These are phyloP conservation scores for Verruconis gallopava DNA, from an alignment of 2,329 filamentous ascomycete genomes.

Conservation along the genomic window DNA sequence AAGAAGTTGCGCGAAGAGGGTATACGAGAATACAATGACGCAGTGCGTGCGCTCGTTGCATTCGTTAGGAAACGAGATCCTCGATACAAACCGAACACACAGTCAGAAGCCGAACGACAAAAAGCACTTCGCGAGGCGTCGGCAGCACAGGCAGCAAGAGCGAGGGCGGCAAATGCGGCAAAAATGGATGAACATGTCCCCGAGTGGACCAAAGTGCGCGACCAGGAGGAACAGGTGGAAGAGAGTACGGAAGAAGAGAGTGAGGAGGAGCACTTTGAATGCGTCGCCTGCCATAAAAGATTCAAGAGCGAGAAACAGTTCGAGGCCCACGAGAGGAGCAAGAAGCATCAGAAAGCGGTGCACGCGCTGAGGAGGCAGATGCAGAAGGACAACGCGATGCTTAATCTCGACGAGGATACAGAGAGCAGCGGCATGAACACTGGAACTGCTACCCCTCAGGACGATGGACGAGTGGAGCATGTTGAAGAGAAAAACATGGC, in stretches of 20 bases:
- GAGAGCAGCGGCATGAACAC: slow-evolving; percentile 21
- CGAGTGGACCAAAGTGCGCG: slow-evolving; percentile 56
- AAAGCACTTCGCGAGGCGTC: slow-evolving; percentile 64
- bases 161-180: slow-evolving; percentile 67
- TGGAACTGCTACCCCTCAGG: slow-evolving; percentile 20
- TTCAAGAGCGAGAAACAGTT: slow-evolving; percentile 91
- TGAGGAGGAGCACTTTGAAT: slow-evolving; percentile 44
- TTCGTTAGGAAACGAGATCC: slow-evolving; percentile 90
- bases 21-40: slow-evolving; percentile 81
- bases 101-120: slow-evolving; percentile 70
- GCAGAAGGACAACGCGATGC: slow-evolving; percentile 59
- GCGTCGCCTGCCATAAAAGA: slow-evolving; percentile 48
- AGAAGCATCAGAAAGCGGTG: slow-evolving; percentile 83
- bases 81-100: slow-evolving; percentile 62
- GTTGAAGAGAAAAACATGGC: slow-evolving; percentile 13
- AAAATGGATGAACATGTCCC: slow-evolving; percentile 56
- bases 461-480: slow-evolving; percentile 17
- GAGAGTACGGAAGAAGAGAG: slow-evolving; percentile 36
- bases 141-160: slow-evolving; percentile 70
- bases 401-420: slow-evolving; percentile 33
- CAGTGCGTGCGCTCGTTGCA: slow-evolving; percentile 69
- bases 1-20: slow-evolving; percentile 70
- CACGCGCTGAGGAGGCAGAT: slow-evolving; percentile 71
- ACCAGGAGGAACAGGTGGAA: slow-evolving; percentile 39
- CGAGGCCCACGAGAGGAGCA: slow-evolving; percentile 86